Evolutionary conservation across 371 early-diverging fungal species (phyloP).

Genomic region (Chytridium lagenaria): DNA sequence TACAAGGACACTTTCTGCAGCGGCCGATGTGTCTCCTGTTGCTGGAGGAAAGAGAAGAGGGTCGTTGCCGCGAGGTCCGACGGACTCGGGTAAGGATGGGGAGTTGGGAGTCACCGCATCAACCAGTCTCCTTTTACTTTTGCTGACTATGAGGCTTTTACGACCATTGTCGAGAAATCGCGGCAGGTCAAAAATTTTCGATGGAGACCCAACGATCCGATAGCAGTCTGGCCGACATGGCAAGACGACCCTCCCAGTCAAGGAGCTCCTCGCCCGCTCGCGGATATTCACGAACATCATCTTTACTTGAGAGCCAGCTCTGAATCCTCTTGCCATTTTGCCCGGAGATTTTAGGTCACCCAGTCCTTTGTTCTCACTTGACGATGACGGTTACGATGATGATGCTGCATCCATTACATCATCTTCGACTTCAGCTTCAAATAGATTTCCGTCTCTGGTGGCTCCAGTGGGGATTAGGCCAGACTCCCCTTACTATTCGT

Average conservation of each 20-base stretch:
- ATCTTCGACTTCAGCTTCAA: slow-evolving; percentile 33
- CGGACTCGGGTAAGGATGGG: slow-evolving; percentile 7
- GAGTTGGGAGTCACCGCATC: background rate
- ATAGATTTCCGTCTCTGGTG: slow-evolving; percentile 24
- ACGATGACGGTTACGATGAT: slow-evolving; percentile 44
- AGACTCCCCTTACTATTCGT: slow-evolving; percentile 18
- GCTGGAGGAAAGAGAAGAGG: background rate
- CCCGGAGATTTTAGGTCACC: slow-evolving; percentile 41
- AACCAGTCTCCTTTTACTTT: slow-evolving; percentile 27
- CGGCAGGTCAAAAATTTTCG: slow-evolving; percentile 49
- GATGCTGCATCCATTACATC: slow-evolving; percentile 34
- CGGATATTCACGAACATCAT: slow-evolving; percentile 5
- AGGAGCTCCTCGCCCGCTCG: slow-evolving; percentile 22
- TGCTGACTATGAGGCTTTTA: slow-evolving; percentile 37
- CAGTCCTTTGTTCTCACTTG: slow-evolving; percentile 47
- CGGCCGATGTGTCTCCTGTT: background rate
- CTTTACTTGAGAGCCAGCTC: slow-evolving; percentile 26
- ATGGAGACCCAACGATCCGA: slow-evolving; percentile 42
- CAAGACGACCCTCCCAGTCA: slow-evolving; percentile 36
- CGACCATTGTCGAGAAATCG: slow-evolving; percentile 39
- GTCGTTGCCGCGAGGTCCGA: background rate
- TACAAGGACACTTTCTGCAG: slow-evolving; percentile 6
- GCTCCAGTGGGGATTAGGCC: background rate
- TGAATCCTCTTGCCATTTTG: slow-evolving; percentile 19
- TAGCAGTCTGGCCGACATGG: slow-evolving; percentile 51